Conservation (phyloP, 2,329 filamentous ascomycete species). For the Dothideomycetidae sp. region DNA sequence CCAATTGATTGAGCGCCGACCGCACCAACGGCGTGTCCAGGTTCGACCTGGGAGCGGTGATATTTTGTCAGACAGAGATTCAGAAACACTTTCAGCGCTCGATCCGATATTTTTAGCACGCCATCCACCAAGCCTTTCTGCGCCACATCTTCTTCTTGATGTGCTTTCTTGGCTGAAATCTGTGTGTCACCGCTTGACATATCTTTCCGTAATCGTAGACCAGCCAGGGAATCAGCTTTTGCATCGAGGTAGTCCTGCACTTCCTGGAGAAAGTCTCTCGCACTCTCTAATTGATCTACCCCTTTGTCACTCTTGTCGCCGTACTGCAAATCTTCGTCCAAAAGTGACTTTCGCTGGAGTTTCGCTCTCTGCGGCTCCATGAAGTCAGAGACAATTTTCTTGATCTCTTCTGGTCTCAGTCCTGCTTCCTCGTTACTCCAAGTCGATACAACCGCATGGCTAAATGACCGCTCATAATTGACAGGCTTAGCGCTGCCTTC, state of each 20-base stretch:
- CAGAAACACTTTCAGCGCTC: constrained; percentile 63
- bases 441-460: constrained; percentile 59
- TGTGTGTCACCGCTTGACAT: constrained; percentile 9
- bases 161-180: constrained; percentile 3
- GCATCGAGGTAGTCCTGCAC: constrained; percentile 54
- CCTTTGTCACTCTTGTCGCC: constrained; percentile 50
- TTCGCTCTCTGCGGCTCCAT: constrained; percentile 54
- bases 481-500: constrained; percentile 87
- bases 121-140: constrained; percentile 38
- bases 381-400: constrained; percentile 50
- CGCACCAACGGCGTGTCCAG: constrained; percentile 88
- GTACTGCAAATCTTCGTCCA: constrained; percentile 49
- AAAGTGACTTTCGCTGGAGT: constrained; percentile 47
- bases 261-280: constrained; percentile 64
- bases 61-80: constrained; percentile 77
- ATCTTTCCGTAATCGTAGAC: constrained; percentile 15
- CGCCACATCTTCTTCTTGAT: constrained; percentile 5
- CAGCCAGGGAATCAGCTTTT: constrained; percentile 19
- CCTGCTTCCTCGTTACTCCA: constrained; percentile 65
- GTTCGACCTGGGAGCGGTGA: constrained; percentile 78
- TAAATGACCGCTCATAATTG: constrained; percentile 81
- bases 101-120: constrained; percentile 68
- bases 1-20: constrained; percentile 96
- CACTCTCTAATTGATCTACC: constrained; percentile 52
- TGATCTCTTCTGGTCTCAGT: constrained; percentile 60